Evolutionary conservation across 2,329 filamentous ascomycete species (phyloP).

Genomic region (Trichoderma sp.): DNA sequence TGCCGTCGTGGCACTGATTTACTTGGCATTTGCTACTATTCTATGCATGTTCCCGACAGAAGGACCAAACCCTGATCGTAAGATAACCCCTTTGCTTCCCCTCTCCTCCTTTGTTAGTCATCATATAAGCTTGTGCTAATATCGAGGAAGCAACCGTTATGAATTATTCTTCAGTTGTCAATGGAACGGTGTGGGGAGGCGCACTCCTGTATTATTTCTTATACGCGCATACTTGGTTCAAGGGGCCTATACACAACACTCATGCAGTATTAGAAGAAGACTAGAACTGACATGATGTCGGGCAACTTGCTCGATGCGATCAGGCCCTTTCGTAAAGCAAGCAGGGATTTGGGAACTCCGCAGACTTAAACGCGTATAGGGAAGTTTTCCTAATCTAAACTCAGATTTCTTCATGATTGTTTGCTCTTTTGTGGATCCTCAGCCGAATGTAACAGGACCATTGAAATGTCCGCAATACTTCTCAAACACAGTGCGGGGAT

Average conservation of each 20-base stretch:
- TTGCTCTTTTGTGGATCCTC: not conserved
- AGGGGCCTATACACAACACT: not conserved
- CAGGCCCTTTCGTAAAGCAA: not conserved
- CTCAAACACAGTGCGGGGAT: not conserved
- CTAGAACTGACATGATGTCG: not conserved
- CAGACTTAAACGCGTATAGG: not conserved
- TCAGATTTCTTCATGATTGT: not conserved
- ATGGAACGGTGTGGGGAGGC: not conserved
- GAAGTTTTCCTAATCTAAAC: not conserved
- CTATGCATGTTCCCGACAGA: slow-evolving; percentile 5
- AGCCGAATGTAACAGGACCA: no score
- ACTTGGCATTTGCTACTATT: not conserved
- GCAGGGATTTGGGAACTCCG: not conserved
- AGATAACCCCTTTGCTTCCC: not conserved
- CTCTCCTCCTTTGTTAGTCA: no score
- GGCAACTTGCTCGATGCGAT: not conserved
- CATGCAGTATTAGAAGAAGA: not conserved
- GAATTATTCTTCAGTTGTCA: slow-evolving; percentile 1
- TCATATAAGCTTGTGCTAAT: not conserved
- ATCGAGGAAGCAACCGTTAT: not conserved
- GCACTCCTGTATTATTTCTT: not conserved
- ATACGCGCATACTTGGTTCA: slow-evolving; percentile 5
- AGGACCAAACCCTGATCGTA: slow-evolving; percentile 5
- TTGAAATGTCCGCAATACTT: no score
- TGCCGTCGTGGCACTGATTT: not conserved